Evolutionary conservation across 495 filamentous ascomycete species (phyloP).

Genomic region (Hapsidospora chrysogenum): DNA sequence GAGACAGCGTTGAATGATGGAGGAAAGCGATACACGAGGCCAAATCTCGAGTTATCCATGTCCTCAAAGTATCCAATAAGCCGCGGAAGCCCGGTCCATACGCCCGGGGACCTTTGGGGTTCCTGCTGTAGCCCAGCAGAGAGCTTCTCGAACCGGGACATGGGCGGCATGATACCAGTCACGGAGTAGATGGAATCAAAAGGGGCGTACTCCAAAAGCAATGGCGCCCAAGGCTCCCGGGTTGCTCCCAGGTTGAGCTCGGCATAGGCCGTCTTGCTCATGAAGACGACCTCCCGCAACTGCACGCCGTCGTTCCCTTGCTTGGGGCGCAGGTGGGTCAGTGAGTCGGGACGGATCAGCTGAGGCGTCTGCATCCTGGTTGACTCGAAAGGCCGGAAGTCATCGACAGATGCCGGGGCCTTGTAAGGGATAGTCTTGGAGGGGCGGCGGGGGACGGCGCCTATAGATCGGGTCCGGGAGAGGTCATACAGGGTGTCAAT

Average conservation of each 20-base stretch:
- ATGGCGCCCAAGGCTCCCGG: constrained; percentile 25
- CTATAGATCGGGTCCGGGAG: constrained; percentile 48
- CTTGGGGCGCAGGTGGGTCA: constrained; percentile 24
- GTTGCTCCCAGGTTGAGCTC: constrained; percentile 17
- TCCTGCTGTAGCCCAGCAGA: constrained; percentile 38
- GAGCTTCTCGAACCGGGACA: constrained; percentile 46
- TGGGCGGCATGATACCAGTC: constrained; percentile 44
- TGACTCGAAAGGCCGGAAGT: constrained; percentile 31
- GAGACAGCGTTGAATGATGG: constrained; percentile 41
- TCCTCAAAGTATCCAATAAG: constrained; percentile 80
- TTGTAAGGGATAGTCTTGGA: constrained; percentile 9
- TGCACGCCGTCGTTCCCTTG: constrained; percentile 18
- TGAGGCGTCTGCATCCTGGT: constrained; percentile 36
- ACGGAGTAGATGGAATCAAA: constrained; percentile 47
- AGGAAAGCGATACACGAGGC: constrained; percentile 72
- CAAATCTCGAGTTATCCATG: constrained; percentile 56
- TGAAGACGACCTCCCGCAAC: constrained; percentile 33
- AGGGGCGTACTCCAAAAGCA: constrained; percentile 50
- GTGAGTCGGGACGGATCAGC: constrained; percentile 28
- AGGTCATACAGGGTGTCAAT: constrained; percentile 86
- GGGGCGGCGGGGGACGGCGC: constrained; percentile 12
- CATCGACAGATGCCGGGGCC: constrained; percentile 17
- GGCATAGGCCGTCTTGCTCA: constrained; percentile 29
- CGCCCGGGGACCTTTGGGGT: constrained; percentile 36
- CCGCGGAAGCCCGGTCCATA: constrained; percentile 39